Evolutionary conservation across 495 filamentous ascomycete genomes (phyloP), one percentile per base, ranked within the genome.

Genomic region (Neurospora hispaniola): DNA sequence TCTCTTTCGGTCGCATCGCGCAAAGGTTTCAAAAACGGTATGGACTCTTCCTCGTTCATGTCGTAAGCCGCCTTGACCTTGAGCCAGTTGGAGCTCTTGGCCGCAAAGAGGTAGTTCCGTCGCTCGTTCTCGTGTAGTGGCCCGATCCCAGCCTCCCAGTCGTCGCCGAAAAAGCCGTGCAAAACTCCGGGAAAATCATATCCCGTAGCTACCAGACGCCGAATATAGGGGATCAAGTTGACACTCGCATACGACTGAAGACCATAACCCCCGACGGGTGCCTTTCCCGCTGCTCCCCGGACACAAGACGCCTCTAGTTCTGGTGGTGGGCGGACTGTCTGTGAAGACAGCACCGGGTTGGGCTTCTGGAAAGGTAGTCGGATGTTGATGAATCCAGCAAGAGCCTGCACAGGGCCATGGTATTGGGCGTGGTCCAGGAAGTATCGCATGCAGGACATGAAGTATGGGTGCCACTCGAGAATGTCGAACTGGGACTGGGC

Each of bases 391-490:
- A 95, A 96, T 27, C 94, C 92, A 18, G 94, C 93, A 69, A 98
- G 86, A 27, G 94, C 93, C 82, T 98, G 94, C 23, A 96, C 92
- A 46, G 90, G 87, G 44, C 85, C 88, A 73, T 88, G 90, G 82
- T 96, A 92, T 79, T 98, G 96, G 6, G 94, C 93, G 80, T 94
- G 89, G 78, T 97, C 93, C 76, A 98, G 84, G 82, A 99, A 99
- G 85, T 96, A 98, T 46, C 89, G 88, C 74, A 95, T 92, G 81
- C 96, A 99, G 75, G 89, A 93, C 80, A 95, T 93, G 81, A 97
- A 97, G 69, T 91, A 89, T 18, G 94, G 93, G 78, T 97, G 92
- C 96, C 96, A 99, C 73, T 93, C 91, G 79, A 98, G 89, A 73
- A 98, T 91, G 81, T 97, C 95, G 80, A 94, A 93, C 59, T 82